phyloP scores from a whole-genome alignment of 768 basidiomycete species.

The Clavulina sp. region DNA sequence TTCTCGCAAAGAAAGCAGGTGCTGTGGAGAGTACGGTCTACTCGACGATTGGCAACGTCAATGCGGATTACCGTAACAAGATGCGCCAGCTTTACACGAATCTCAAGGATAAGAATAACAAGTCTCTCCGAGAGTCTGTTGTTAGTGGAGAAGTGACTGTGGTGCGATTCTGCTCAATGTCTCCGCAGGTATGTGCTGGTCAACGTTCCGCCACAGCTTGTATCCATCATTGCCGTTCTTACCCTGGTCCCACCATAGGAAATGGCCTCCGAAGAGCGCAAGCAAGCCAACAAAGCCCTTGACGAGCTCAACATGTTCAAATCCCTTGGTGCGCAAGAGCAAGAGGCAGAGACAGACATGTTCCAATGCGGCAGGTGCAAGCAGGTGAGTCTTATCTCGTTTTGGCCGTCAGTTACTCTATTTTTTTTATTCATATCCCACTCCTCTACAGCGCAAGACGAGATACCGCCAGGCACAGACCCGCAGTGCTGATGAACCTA shows the following conservation, averaged over 20 bases:
- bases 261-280: constrained; percentile 88
- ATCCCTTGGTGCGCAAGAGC: constrained; percentile 74
- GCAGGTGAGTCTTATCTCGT: constrained; percentile 33
- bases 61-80: constrained; percentile 46
- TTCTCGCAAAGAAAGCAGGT: constrained; percentile 45
- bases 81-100: constrained; percentile 84
- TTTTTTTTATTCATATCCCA: not conserved
- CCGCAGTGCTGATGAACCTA: constrained; percentile 93
- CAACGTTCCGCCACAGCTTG: not conserved
- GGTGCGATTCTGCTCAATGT: constrained; percentile 60
- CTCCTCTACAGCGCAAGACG: constrained; percentile 47
- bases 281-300: constrained; percentile 67
- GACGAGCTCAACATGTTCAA: constrained; percentile 78
- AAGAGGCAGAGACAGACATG: constrained; percentile 88
- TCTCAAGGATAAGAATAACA: constrained; percentile 90
- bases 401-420: not conserved
- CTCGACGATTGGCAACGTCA: constrained; percentile 27
- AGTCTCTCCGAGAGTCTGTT: constrained; percentile 64
- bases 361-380: constrained; percentile 97
- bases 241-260: constrained; percentile 33
- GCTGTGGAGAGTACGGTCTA: constrained; percentile 55
- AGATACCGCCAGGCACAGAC: constrained; percentile 94
- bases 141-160: constrained; percentile 64
- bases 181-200: constrained; percentile 41
- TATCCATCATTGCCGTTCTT: not conserved